Percentiles rank a stretch among this genome's conserved stretches.
phyloP scores from a whole-genome alignment of 148 eudicot genomes.

The Persicaria maculosa region DNA sequence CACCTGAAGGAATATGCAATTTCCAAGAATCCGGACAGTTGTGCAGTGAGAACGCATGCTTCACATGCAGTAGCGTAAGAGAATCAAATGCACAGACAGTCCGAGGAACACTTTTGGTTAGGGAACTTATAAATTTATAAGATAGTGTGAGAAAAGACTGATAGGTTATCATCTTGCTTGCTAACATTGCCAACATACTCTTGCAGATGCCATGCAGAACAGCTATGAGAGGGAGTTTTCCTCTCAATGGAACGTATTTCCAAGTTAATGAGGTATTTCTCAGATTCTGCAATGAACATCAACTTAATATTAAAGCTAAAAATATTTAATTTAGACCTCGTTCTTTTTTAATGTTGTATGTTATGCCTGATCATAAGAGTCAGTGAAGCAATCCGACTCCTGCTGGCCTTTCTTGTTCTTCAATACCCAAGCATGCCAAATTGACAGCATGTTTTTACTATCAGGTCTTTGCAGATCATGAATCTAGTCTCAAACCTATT shows the following conservation, averaged over 20 bases:
- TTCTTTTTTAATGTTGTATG: constrained; percentile 6
- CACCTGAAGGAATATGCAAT: constrained; percentile 32
- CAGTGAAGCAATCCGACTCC: background rate
- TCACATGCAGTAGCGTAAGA: constrained; percentile 39
- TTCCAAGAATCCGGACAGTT: constrained; percentile 26
- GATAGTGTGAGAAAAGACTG: background rate
- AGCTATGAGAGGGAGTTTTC: constrained; percentile 65
- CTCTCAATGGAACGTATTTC: constrained; percentile 63
- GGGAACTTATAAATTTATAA: constrained; percentile 9
- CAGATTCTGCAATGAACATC: background rate
- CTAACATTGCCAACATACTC: constrained; percentile 10
- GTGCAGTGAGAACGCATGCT: constrained; percentile 38
- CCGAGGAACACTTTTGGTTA: constrained; percentile 63
- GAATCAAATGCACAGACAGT: constrained; percentile 50
- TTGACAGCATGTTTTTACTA: background rate
- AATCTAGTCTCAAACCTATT: constrained; percentile 59
- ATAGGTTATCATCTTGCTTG: background rate
- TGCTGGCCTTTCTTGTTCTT: background rate
- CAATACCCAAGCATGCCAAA: background rate
- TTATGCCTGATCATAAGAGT: no score
- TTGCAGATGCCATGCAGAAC: constrained; percentile 65
- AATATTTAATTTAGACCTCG: background rate
- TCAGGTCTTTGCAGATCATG: constrained; percentile 75
- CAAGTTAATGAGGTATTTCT: constrained; percentile 63
- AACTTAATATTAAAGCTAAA: background rate